Percentiles rank a stretch among this genome's conserved stretches.
These are phyloP conservation scores for Fusarium protoensiforme DNA, from an alignment of 2,329 filamentous ascomycete species.

Conservation along the genomic window DNA sequence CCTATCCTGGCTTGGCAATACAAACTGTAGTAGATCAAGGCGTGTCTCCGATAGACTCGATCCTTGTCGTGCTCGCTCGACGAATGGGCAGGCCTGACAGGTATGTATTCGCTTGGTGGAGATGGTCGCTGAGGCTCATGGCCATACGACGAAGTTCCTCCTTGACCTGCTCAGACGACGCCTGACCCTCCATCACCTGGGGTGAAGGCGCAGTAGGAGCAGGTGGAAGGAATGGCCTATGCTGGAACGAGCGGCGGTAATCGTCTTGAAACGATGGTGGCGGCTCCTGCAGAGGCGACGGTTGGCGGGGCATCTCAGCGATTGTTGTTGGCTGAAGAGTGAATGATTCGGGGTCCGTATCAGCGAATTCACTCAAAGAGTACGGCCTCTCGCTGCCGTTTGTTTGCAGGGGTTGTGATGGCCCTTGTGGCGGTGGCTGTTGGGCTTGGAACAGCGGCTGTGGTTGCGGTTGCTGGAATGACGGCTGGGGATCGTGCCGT, in stretches of 20 bases:
- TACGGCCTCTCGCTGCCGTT: conserved; percentile 47
- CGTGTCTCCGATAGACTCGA: conserved; percentile 40
- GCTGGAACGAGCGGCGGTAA: conserved; percentile 18
- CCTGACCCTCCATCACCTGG: conserved; percentile 65
- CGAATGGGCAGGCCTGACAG: conserved; percentile 54
- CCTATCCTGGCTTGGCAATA: not conserved
- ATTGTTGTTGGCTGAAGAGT: conserved; percentile 46
- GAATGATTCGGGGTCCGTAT: conserved; percentile 53
- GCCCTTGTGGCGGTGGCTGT: not conserved
- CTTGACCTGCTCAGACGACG: conserved; percentile 62
- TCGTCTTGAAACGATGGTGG: conserved; percentile 28
- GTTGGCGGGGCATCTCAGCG: conserved; percentile 35
- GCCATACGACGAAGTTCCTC: conserved; percentile 63
- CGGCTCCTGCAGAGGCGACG: conserved; percentile 35
- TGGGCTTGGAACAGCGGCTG: conserved; percentile 28
- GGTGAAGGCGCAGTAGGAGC: conserved; percentile 59
- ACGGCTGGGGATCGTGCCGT: conserved; percentile 27
- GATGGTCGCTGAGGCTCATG: conserved; percentile 61
- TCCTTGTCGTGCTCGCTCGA: conserved; percentile 46
- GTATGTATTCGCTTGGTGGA: conserved; percentile 58
- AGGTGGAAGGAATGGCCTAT: conserved; percentile 44
- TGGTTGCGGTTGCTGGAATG: conserved; percentile 34
- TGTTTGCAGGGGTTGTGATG: conserved; percentile 16
- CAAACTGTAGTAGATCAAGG: conserved; percentile 11
- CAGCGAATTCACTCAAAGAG: conserved; percentile 54